Conservation (phyloP, 2,329 filamentous ascomycete species). For the Scedosporium minutisporum region DNA sequence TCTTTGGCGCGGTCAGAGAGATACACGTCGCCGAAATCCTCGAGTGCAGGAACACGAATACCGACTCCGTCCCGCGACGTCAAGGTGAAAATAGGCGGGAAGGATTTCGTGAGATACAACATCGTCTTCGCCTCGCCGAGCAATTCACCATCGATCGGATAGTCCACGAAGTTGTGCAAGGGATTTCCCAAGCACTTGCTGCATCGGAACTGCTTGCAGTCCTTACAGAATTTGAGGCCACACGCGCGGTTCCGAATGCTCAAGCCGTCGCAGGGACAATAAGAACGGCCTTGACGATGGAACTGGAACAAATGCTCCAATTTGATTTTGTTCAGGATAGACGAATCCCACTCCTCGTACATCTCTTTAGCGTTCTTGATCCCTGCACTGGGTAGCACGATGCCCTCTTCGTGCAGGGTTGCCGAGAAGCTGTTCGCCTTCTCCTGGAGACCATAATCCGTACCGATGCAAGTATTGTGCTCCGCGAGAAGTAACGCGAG, state of each 20-base stretch:
- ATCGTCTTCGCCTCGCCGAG: background rate
- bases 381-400: background rate
- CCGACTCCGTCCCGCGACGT: background rate
- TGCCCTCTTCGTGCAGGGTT: background rate
- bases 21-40: background rate
- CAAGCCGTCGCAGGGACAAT: slow-evolving; percentile 24
- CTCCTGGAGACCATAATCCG: background rate
- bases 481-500: slow-evolving; percentile 44
- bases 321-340: background rate
- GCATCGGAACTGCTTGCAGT: slow-evolving; percentile 27
- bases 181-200: slow-evolving; percentile 28
- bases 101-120: background rate
- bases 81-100: slow-evolving; percentile 2
- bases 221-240: slow-evolving; percentile 17
- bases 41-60: background rate
- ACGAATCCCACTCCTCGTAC: background rate
- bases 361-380: background rate
- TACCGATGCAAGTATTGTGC: background rate
- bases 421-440: slow-evolving; percentile 5
- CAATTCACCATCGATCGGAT: background rate
- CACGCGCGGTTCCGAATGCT: slow-evolving; percentile 19
- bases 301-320: slow-evolving; percentile 3
- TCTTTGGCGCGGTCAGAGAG: background rate
- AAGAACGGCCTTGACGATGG: slow-evolving; percentile 15
- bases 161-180: slow-evolving; percentile 18